These are phyloP conservation scores for Ramalina peruviana DNA, from an alignment of 495 filamentous ascomycete genomes.

Conservation along the genomic window DNA sequence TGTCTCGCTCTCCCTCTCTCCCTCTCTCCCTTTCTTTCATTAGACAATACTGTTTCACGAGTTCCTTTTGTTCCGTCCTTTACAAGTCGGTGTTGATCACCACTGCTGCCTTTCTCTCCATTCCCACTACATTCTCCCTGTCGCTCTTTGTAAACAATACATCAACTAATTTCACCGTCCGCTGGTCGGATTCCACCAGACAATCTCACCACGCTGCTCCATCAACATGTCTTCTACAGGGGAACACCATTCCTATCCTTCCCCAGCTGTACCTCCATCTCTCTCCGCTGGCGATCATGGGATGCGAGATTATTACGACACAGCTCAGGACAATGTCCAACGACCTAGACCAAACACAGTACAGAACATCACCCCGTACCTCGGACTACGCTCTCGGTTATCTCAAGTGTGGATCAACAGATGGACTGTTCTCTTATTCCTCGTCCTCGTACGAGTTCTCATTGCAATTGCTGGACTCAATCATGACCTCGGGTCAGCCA, in stretches of 20 bases:
- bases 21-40: not conserved
- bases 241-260: conserved; percentile 17
- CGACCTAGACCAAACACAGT: conserved; percentile 35
- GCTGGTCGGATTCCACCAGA: conserved; percentile 20
- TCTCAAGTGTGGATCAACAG: conserved; percentile 95
- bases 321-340: conserved; percentile 25
- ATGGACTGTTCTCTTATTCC: conserved; percentile 82
- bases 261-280: conserved; percentile 33
- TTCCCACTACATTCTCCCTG: conserved; percentile 5
- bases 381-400: conserved; percentile 74
- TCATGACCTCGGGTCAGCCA: conserved; percentile 57
- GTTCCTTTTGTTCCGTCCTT: conserved; percentile 14
- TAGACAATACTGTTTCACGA: conserved; percentile 13
- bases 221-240: conserved; percentile 25
- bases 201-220: conserved; percentile 6
- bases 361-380: conserved; percentile 70
- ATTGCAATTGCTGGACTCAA: conserved; percentile 58
- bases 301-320: conserved; percentile 37
- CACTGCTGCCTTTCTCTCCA: conserved; percentile 7
- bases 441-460: conserved; percentile 69
- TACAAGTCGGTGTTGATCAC: conserved; percentile 3
- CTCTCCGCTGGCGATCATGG: conserved; percentile 40
- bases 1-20: conserved; percentile 11
- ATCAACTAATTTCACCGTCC: conserved; percentile 12
- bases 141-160: conserved; percentile 1